phyloP scores from a whole-genome alignment of 768 basidiomycete genomes.

The Tricholoma hemisulphureum region DNA sequence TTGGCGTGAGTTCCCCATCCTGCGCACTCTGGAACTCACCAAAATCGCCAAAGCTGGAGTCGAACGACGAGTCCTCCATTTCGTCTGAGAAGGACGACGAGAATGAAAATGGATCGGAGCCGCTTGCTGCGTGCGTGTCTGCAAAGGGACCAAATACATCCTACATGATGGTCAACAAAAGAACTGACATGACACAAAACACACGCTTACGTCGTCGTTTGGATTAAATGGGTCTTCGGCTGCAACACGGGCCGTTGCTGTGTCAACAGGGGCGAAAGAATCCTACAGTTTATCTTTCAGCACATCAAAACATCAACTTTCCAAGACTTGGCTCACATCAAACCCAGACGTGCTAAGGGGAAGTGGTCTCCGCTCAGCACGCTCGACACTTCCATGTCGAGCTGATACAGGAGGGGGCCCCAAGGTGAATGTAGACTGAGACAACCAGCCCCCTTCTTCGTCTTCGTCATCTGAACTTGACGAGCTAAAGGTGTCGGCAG shows the following conservation, averaged over 20 bases:
- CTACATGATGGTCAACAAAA: conserved; percentile 26
- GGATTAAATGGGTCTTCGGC: conserved; percentile 51
- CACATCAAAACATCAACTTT: neutral
- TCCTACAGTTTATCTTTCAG: conserved; percentile 36
- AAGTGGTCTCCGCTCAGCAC: conserved; percentile 41
- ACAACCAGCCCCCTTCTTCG: conserved; percentile 78
- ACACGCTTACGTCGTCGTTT: conserved; percentile 52
- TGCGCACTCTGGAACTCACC: conserved; percentile 73
- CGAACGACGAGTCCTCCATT: conserved; percentile 59
- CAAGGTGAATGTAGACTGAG: conserved; percentile 71
- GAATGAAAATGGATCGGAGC: conserved; percentile 58
- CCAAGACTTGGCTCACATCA: conserved; percentile 44
- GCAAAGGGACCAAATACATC: conserved; percentile 83
- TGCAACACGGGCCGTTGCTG: conserved; percentile 32
- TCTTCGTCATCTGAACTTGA: conserved; percentile 67
- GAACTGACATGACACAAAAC: neutral
- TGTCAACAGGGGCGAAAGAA: conserved; percentile 43
- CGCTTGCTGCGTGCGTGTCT: conserved; percentile 50
- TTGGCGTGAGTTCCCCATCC: conserved; percentile 53
- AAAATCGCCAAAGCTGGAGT: conserved; percentile 70
- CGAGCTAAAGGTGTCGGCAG: conserved; percentile 56
- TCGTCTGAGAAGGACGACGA: conserved; percentile 59
- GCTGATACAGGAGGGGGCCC: conserved; percentile 48
- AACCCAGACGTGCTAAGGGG: conserved; percentile 42
- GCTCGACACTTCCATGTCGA: conserved; percentile 37